Evolutionary conservation across 2,329 filamentous ascomycete species (phyloP), one percentile per base, ranked within the genome.

Genomic region (Xylariales sp.): DNA sequence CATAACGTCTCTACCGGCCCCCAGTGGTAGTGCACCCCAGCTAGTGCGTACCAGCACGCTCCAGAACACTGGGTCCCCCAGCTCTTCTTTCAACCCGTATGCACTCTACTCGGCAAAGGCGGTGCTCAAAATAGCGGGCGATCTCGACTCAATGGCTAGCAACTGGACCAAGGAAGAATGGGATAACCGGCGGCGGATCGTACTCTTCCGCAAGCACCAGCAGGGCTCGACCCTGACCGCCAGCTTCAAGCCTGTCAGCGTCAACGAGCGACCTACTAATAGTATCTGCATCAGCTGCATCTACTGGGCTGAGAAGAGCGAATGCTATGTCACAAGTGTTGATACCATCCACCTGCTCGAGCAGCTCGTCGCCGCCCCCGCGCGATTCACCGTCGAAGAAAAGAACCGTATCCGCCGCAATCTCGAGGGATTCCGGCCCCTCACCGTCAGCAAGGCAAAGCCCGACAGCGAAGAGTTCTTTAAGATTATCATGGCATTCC

Each of bases 401-500:
- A 98, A 97, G 78, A 98, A 98, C 62, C 82, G 93, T 37, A 97
- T 98, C 52, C 83, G 93, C 20, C 82, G 93, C 46, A 98, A 98
- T 55, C 72, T 98, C 23, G 93, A 98, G 60, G 90, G 90, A 0
- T 97, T 95, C 69, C 83, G 88, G 24, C 93, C 93, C 1, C 66
- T 88, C 47, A 98, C 93, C 0, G 89, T 98, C 14, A 95, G 89
- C 50, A 98, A 98, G 64, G 81, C 83, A 41, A 95, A 95, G 65
- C 57, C 81, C 1, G 91, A 97, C 42, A 95, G 87, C 58, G 91
- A 97, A 60, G 88, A 94, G 39, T 97, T 97, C 63, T 97, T 97
- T 80, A 96, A 96, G 68, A 76, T 96, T 53, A 97, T 98, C 65
- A 98, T 98, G 93, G 88, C 81, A 2, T 97, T 97, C 57, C 88